phyloP scores from a whole-genome alignment of 495 filamentous ascomycete species.

The Aspergillus steynii region DNA sequence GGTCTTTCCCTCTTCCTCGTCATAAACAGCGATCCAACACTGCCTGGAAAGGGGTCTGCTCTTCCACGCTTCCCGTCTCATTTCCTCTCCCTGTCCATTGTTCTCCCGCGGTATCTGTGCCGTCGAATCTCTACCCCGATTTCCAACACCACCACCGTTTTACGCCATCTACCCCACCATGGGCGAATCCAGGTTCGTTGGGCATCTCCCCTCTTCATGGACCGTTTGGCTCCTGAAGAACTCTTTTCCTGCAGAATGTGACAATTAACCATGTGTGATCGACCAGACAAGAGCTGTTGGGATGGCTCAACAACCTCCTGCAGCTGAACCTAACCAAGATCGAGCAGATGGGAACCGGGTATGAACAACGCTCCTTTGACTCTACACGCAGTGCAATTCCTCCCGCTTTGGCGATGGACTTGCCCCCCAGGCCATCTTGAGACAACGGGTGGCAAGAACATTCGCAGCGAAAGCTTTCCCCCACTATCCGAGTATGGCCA shows the following conservation, averaged over 20 bases:
- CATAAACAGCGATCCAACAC: not conserved
- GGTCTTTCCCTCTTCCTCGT: slow-evolving; percentile 17
- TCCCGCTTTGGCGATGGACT: not conserved
- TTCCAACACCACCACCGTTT: slow-evolving; percentile 8
- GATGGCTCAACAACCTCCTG: slow-evolving; percentile 96
- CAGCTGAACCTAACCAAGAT: slow-evolving; percentile 97
- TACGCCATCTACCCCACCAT: slow-evolving; percentile 44
- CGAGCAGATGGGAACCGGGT: slow-evolving; percentile 99
- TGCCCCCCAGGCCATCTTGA: not conserved
- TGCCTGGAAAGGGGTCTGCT: slow-evolving; percentile 17
- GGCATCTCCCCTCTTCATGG: slow-evolving; percentile 10
- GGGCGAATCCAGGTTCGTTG: slow-evolving; percentile 55
- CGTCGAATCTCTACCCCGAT: not conserved
- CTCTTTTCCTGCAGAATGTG: not conserved
- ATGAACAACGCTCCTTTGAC: slow-evolving; percentile 45
- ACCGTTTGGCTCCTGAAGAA: slow-evolving; percentile 18
- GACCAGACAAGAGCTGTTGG: slow-evolving; percentile 87
- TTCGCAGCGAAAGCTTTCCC: not conserved
- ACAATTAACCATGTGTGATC: not conserved
- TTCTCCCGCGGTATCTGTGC: not conserved
- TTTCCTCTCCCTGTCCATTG: slow-evolving; percentile 1
- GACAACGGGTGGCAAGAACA: not conserved
- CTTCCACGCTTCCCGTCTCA: slow-evolving; percentile 11
- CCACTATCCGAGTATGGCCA: not conserved
- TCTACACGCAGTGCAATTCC: slow-evolving; percentile 8